Percentiles rank a stretch among this genome's conserved stretches.
These are phyloP conservation scores for Microdochium bolleyi DNA, from an alignment of 2,329 filamentous ascomycete species.

Conservation along the genomic window DNA sequence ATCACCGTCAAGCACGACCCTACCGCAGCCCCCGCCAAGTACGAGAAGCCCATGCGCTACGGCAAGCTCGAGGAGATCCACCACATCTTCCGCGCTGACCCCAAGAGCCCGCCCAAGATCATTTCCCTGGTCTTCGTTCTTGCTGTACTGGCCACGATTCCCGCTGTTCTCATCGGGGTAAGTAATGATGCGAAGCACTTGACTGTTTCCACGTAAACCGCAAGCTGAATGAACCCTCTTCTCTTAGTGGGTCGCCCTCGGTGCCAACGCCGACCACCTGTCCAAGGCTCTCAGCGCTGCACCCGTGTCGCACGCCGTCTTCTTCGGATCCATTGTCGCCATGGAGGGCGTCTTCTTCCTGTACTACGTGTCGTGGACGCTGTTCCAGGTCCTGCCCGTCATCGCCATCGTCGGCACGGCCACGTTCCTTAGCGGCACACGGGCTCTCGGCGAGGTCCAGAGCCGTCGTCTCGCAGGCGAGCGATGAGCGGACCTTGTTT, in stretches of 20 bases:
- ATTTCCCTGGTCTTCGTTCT: slow-evolving; percentile 72
- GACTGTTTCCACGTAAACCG: background rate
- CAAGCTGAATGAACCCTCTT: slow-evolving; percentile 8
- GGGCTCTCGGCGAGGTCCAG: slow-evolving; percentile 90
- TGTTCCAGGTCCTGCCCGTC: slow-evolving; percentile 81
- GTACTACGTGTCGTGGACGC: slow-evolving; percentile 87
- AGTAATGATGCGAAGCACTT: slow-evolving; percentile 23
- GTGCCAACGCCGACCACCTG: slow-evolving; percentile 76
- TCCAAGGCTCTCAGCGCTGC: slow-evolving; percentile 66
- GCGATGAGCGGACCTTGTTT: slow-evolving; percentile 12
- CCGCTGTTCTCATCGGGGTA: slow-evolving; percentile 64
- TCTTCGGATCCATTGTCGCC: slow-evolving; percentile 78
- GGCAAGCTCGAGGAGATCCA: slow-evolving; percentile 77
- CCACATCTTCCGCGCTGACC: slow-evolving; percentile 79
- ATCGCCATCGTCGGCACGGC: slow-evolving; percentile 59
- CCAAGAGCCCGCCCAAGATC: slow-evolving; percentile 71
- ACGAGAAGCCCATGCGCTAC: slow-evolving; percentile 70
- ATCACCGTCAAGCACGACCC: slow-evolving; percentile 59
- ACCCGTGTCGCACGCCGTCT: slow-evolving; percentile 73
- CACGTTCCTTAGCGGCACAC: slow-evolving; percentile 78
- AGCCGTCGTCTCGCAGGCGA: slow-evolving; percentile 72
- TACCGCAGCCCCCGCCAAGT: slow-evolving; percentile 47
- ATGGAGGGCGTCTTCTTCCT: slow-evolving; percentile 92
- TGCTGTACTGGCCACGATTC: slow-evolving; percentile 66
- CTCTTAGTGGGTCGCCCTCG: slow-evolving; percentile 67